These are phyloP conservation scores for Chamaecrista fasciculata DNA, from an alignment of 306 rosid genomes.

Conservation along the genomic window DNA sequence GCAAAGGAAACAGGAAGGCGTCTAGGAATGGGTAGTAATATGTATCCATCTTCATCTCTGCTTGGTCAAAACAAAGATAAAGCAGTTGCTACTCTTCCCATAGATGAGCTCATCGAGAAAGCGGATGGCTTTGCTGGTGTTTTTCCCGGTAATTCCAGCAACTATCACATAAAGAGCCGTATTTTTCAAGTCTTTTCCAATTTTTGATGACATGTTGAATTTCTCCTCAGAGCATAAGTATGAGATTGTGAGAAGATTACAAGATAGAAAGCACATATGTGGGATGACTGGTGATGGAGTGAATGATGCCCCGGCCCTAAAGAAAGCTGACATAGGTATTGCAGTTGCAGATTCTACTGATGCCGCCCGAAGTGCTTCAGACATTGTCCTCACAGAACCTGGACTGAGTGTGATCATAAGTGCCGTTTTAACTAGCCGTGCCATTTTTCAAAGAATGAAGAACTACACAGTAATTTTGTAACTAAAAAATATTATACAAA, in stretches of 20 bases:
- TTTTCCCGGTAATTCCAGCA: constrained; percentile 57
- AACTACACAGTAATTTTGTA: constrained; percentile 57
- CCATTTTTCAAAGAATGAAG: constrained; percentile 71
- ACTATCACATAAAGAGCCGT: not conserved
- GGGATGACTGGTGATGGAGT: constrained; percentile 88
- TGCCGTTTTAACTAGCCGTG: constrained; percentile 71
- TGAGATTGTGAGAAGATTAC: constrained; percentile 69
- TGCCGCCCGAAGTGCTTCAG: constrained; percentile 72
- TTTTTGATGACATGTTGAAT: constrained; percentile 9
- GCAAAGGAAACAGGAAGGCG: constrained; percentile 76
- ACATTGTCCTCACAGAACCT: constrained; percentile 74
- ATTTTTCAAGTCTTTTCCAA: not conserved
- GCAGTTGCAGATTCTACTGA: constrained; percentile 77
- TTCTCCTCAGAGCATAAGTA: constrained; percentile 59
- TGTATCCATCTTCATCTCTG: constrained; percentile 74
- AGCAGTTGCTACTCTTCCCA: constrained; percentile 35
- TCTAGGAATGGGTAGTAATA: constrained; percentile 73
- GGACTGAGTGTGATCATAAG: constrained; percentile 76
- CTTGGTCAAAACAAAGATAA: constrained; percentile 51
- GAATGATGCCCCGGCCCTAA: constrained; percentile 73
- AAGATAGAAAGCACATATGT: constrained; percentile 62
- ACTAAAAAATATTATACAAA: not conserved
- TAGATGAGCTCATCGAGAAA: constrained; percentile 71
- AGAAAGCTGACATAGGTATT: constrained; percentile 76
- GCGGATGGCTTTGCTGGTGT: constrained; percentile 86